phyloP scores from a whole-genome alignment of 1,139 yeast genomes.

The Yamadazyma epiphylla region DNA sequence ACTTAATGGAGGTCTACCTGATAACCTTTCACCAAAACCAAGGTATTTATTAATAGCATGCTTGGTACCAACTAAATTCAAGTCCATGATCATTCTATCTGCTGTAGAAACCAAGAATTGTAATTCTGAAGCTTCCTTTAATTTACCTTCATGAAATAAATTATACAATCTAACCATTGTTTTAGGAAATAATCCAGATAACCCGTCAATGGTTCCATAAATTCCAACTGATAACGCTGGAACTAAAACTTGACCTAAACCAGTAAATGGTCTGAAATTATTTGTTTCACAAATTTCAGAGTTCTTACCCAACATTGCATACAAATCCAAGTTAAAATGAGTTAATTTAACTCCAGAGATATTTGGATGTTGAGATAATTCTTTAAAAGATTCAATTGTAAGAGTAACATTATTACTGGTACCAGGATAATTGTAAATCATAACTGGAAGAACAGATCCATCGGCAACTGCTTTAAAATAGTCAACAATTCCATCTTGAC shows the following conservation, averaged over 20 bases:
- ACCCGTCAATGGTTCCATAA: slow-evolving; percentile 45
- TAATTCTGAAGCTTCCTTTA: slow-evolving; percentile 35
- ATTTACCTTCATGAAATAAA: slow-evolving; percentile 24
- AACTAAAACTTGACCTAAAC: slow-evolving; percentile 43
- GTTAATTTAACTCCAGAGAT: slow-evolving; percentile 37
- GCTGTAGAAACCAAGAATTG: slow-evolving; percentile 38
- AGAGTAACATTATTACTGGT: slow-evolving; percentile 35
- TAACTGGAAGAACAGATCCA: slow-evolving; percentile 26
- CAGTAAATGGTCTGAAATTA: slow-evolving; percentile 43
- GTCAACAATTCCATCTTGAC: slow-evolving; percentile 32
- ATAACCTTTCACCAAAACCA: slow-evolving; percentile 16
- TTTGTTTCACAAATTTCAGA: slow-evolving; percentile 23
- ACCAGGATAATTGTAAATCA: slow-evolving; percentile 37
- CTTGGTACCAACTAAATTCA: slow-evolving; percentile 45
- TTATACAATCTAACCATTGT: slow-evolving; percentile 30
- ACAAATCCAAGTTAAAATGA: slow-evolving; percentile 37
- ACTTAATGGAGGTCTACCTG: slow-evolving; percentile 23
- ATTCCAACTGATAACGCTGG: slow-evolving; percentile 43
- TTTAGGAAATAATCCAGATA: slow-evolving; percentile 39
- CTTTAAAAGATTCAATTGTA: slow-evolving; percentile 29
- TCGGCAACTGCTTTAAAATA: slow-evolving; percentile 30
- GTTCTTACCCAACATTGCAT: slow-evolving; percentile 35
- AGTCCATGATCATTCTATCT: slow-evolving; percentile 36
- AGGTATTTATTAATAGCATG: slow-evolving; percentile 17
- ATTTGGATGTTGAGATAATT: slow-evolving; percentile 28